Evolutionary conservation across 179 eudicot species (phyloP), one percentile per base, ranked within the genome.

Genomic region (Actinidia arguta): DNA sequence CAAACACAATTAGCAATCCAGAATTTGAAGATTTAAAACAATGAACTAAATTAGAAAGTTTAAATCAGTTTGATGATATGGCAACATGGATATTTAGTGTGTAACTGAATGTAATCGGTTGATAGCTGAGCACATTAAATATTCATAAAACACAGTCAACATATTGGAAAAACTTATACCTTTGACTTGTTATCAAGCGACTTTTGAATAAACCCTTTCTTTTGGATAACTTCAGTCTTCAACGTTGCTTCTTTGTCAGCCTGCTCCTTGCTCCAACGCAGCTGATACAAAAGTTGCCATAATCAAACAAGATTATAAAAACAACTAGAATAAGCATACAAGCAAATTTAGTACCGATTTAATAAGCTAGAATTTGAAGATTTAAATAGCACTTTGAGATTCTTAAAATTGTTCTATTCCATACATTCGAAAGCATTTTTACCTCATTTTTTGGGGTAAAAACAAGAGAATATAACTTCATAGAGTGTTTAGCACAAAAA

Each of bases 161-260:
- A 66, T 25, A 31, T 11, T 36, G 22, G 81, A 76, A 74, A 42
- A 66, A 58, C 69, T 68, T 88, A 80, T 78, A 93, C 99, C 90
- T 84, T 87, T 14, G 93, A 88, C 82, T 91, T 93, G 48, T 80
- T 31, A 78, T 83, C 85, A 84, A 94, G 92, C 82, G 87, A 82
- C 82, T 86, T 82, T 75, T 92, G 90, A 61, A 89, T 78, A 25
- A 79, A 76, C 52, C 80, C 85, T 76, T 86, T 94, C 64, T 92
- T 90, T 76, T 87, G 85, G 82, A 89, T 71, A 39, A 91, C 95
- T 80, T 93, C 93, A n/a, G 82, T 90, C 84, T 88, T 94, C 71
- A 83, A 52, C 5, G 67, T 62, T 67, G 85, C 89, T 83, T 92
- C 98, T 71, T 83, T 84, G 46, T 89, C 82, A 76, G 92, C 72